Percentiles rank a stretch among this genome's conserved stretches.
Conservation (phyloP, 2,329 filamentous ascomycete genomes). For the Colletotrichum spinosum region DNA sequence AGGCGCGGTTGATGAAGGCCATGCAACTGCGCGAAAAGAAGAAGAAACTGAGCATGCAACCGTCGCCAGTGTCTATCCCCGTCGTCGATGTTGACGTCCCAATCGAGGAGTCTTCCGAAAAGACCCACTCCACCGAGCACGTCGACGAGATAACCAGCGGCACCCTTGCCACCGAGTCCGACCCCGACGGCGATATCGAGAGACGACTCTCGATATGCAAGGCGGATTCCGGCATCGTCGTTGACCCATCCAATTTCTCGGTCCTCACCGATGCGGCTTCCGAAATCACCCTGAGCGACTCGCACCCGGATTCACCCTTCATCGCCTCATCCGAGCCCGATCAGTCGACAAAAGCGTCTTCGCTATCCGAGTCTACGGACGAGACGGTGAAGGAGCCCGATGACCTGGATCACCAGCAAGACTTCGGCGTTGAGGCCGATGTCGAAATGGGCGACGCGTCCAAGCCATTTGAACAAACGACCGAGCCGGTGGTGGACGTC, state of each 20-base stretch:
- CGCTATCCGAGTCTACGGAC: conserved; percentile 72
- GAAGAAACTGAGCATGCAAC: conserved; percentile 56
- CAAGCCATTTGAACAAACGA: conserved; percentile 29
- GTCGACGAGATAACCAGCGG: conserved; percentile 39
- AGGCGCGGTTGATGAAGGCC: conserved; percentile 92
- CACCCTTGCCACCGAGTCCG: conserved; percentile 41
- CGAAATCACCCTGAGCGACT: conserved; percentile 64
- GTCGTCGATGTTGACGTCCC: conserved; percentile 43
- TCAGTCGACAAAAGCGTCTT: conserved; percentile 72
- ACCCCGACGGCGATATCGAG: conserved; percentile 42
- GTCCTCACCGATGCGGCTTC: conserved; percentile 59
- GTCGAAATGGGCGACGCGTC: conserved; percentile 35
- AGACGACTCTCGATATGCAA: conserved; percentile 56
- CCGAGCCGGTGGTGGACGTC: conserved; percentile 6
- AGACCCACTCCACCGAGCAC: conserved; percentile 37
- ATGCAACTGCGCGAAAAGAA: conserved; percentile 90
- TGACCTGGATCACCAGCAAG: conserved; percentile 42
- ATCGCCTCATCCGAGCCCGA: conserved; percentile 65
- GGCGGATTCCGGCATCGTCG: conserved; percentile 66
- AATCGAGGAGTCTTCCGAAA: conserved; percentile 36
- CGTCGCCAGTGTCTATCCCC: conserved; percentile 40
- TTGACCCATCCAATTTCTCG: conserved; percentile 57
- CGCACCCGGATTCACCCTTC: conserved; percentile 67
- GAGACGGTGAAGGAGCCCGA: conserved; percentile 63
- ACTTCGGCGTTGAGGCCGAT: conserved; percentile 5